Evolutionary conservation across 805 yeast species (phyloP), one percentile per base, ranked within the genome.

Genomic region (Scheffersomyces stipitis): DNA sequence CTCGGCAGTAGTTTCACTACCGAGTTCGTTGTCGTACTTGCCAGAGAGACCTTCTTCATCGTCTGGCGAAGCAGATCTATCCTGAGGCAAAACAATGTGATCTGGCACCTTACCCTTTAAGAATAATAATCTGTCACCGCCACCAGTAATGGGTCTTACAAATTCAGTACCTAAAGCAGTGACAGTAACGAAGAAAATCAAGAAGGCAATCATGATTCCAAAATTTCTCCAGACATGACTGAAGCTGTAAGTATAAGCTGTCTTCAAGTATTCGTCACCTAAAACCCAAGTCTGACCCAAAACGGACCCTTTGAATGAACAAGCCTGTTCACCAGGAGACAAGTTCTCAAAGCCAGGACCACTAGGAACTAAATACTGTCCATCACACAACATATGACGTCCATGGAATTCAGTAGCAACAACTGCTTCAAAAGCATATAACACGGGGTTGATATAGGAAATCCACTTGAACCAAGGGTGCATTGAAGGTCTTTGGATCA

Each of bases 201-300:
- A 46, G 32, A 54, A 50, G 13, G 8, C 33, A 39, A 76, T 50
- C 34, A 74, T 64, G 36, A 70, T 58, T 49, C 75, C 75, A 53
- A 72, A 63, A 51, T 70, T 69, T 48, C 73, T 65, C 76, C 75
- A 70, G 39, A 66, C 71, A 37, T 70, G 73, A 15, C 53, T 51
- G 51, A 58, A 70, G 13, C 51, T 41, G 44, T 66, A 66, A 30
- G 61, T 57, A 45, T 47, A 70, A 9, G 64, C 52, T 15, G 49
- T 41, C n/a, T 37, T 28, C n/a, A 69, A 36, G 37, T 66, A 69
- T 18, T 48, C 48, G 45, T 66, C 73, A 40, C 73, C 66, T 20
- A 20, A 30, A 15, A 52, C 54, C 52, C 52, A 48, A 18, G 34
- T 36, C 32, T 44, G 51, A 23, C 56, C 54, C 4, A 44, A 29